phyloP scores from a whole-genome alignment of 805 yeast genomes.

The Wickerhamomyces bovis region DNA sequence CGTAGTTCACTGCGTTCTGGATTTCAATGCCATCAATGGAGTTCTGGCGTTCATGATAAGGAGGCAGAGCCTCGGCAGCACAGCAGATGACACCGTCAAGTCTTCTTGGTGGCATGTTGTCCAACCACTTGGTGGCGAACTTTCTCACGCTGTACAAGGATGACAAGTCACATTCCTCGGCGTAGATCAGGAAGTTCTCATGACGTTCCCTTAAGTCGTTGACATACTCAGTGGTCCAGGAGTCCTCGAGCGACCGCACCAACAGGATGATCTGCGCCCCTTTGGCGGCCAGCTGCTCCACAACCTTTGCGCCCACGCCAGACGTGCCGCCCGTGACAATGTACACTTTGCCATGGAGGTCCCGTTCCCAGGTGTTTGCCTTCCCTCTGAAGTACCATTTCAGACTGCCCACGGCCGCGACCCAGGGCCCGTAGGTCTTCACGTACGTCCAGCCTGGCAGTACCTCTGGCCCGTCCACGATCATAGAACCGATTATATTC shows the following conservation, averaged over 20 bases:
- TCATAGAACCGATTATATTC: slow-evolving; percentile 64
- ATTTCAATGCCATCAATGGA: slow-evolving; percentile 80
- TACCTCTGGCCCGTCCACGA: slow-evolving; percentile 65
- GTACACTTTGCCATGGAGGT: slow-evolving; percentile 83
- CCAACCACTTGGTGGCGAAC: slow-evolving; percentile 93
- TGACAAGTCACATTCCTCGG: slow-evolving; percentile 82
- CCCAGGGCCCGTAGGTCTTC: slow-evolving; percentile 51
- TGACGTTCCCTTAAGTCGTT: slow-evolving; percentile 69
- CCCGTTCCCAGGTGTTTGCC: slow-evolving; percentile 85
- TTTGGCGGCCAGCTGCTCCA: slow-evolving; percentile 59
- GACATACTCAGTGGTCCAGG: slow-evolving; percentile 76
- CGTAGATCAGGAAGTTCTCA: slow-evolving; percentile 70
- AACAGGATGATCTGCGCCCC: slow-evolving; percentile 87
- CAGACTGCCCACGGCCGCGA: slow-evolving; percentile 37
- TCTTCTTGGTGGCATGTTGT: slow-evolving; percentile 84
- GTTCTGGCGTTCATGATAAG: slow-evolving; percentile 54
- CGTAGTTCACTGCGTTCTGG: slow-evolving; percentile 79
- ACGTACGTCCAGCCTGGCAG: slow-evolving; percentile 71
- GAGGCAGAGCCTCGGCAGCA: slow-evolving; percentile 79
- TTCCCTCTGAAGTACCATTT: slow-evolving; percentile 80
- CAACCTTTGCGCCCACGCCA: slow-evolving; percentile 79
- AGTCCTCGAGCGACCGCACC: slow-evolving; percentile 55
- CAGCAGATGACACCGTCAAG: slow-evolving; percentile 85
- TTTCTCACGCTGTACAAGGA: slow-evolving; percentile 71
- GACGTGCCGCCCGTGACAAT: slow-evolving; percentile 90